These are phyloP conservation scores for Hanseniaspora lachancei DNA, from an alignment of 805 yeast species.

Conservation along the genomic window DNA sequence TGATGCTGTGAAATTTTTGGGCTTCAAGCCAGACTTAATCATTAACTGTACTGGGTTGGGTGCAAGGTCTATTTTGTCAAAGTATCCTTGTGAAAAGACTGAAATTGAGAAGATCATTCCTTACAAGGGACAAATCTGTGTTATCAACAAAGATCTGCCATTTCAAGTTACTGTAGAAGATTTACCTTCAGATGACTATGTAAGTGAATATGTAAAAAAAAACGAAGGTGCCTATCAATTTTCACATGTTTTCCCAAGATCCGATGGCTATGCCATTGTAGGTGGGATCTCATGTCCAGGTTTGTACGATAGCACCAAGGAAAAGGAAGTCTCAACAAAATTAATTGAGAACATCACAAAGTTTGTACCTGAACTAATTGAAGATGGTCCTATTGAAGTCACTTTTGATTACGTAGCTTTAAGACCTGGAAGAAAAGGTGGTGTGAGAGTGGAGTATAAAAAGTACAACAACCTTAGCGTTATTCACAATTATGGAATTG, in stretches of 20 bases:
- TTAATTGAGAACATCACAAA: constrained; percentile 34
- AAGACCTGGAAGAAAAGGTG: constrained; percentile 53
- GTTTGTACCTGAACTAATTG: constrained; percentile 21
- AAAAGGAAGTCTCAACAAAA: constrained; percentile 35
- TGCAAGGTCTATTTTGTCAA: constrained; percentile 26
- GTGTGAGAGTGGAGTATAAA: constrained; percentile 40
- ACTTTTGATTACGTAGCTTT: constrained; percentile 33
- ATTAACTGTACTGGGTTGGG: constrained; percentile 47
- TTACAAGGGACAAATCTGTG: constrained; percentile 48
- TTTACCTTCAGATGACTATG: constrained; percentile 16
- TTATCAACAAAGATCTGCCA: constrained; percentile 35
- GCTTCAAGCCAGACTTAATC: constrained; percentile 34
- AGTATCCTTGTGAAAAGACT: constrained; percentile 37
- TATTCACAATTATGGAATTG: constrained; percentile 60
- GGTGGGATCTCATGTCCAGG: constrained; percentile 37
- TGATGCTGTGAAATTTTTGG: constrained; percentile 19
- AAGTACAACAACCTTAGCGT: constrained; percentile 23
- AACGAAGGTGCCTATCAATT: constrained; percentile 27
- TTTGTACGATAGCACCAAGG: constrained; percentile 28
- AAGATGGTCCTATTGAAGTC: constrained; percentile 13
- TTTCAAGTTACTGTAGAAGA: constrained; percentile 27
- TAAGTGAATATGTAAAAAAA: constrained; percentile 3
- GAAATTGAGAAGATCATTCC: constrained; percentile 29
- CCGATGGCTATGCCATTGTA: constrained; percentile 58
- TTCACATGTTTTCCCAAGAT: constrained; percentile 53